Percentiles rank a stretch among this genome's conserved stretches.
phyloP scores from a whole-genome alignment of 2,329 filamentous ascomycete genomes.

The Colletotrichum neosansevieriae region DNA sequence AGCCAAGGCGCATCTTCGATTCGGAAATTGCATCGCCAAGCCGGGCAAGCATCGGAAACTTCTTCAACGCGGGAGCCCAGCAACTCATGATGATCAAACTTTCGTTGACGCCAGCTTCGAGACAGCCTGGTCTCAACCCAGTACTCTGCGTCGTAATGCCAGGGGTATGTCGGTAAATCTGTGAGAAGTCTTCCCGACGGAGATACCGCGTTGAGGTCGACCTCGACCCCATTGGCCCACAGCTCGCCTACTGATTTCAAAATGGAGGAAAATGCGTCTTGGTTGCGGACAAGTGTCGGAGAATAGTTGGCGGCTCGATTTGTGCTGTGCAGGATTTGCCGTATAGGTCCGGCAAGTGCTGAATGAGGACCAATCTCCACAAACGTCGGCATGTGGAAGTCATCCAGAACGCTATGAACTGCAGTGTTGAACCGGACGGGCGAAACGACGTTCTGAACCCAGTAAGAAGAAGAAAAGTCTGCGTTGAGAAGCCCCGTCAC shows the following conservation, averaged over 20 bases:
- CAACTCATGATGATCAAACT: slow-evolving; percentile 29
- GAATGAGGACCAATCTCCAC: slow-evolving; percentile 64
- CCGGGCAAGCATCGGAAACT: slow-evolving; percentile 21
- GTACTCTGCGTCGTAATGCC: slow-evolving; percentile 28
- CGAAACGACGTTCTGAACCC: slow-evolving; percentile 57
- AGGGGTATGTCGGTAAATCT: slow-evolving; percentile 26
- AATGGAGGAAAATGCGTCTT: slow-evolving; percentile 22
- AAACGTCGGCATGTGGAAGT: slow-evolving; percentile 46
- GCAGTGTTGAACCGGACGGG: slow-evolving; percentile 58
- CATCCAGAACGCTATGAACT: slow-evolving; percentile 17
- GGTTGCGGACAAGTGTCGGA: slow-evolving; percentile 17
- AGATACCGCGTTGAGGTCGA: slow-evolving; percentile 30
- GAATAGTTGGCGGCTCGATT: slow-evolving; percentile 3
- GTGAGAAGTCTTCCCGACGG: slow-evolving; percentile 19
- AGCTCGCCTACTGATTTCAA: slow-evolving; percentile 38
- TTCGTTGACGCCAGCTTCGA: slow-evolving; percentile 22
- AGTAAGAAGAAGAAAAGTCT: slow-evolving; percentile 52
- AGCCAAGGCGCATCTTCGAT: slow-evolving; percentile 31
- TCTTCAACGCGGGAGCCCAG: slow-evolving; percentile 30
- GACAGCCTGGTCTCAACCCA: slow-evolving; percentile 29
- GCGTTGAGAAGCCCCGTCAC: slow-evolving; percentile 22
- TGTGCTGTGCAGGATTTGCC: slow-evolving; percentile 60
- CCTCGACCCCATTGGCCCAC: neutral
- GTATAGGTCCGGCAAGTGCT: slow-evolving; percentile 61
- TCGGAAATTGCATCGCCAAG: slow-evolving; percentile 33